These are phyloP conservation scores for Straminergon stramineum DNA, from an alignment of 225 moss, liverwort and hornwort genomes.

Conservation along the genomic window DNA sequence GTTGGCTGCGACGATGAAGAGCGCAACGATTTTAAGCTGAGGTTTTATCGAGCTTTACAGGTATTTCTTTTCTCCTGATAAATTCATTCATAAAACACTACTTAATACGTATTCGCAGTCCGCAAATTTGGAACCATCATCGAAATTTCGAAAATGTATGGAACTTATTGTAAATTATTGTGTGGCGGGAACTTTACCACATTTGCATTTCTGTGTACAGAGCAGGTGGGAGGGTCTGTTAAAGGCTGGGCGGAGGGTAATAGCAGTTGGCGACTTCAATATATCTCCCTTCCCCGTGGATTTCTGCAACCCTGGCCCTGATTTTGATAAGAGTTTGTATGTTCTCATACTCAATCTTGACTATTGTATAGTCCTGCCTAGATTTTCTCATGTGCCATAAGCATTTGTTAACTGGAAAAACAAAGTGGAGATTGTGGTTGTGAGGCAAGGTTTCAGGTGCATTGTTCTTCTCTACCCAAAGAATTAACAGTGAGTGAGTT, in stretches of 20 bases:
- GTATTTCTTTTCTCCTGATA: conserved; percentile 18
- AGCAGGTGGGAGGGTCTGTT: conserved; percentile 84
- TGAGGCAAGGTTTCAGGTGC: not conserved
- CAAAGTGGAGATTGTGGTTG: not conserved
- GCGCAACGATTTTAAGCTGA: conserved; percentile 64
- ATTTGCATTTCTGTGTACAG: conserved; percentile 33
- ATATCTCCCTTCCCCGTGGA: conserved; percentile 67
- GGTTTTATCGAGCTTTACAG: conserved; percentile 74
- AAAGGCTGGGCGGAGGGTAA: conserved; percentile 62
- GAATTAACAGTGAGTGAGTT: not conserved
- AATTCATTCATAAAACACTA: not conserved
- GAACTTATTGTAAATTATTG: not conserved
- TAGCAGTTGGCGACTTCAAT: conserved; percentile 90
- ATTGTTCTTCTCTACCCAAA: not conserved
- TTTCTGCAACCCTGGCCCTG: conserved; percentile 62
- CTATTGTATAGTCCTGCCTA: not conserved
- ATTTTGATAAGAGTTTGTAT: conserved; percentile 68
- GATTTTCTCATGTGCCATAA: not conserved
- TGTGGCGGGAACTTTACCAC: not conserved
- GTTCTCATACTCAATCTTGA: conserved; percentile 8
- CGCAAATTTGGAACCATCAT: not conserved
- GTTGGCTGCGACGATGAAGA: conserved; percentile 46
- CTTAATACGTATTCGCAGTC: not conserved
- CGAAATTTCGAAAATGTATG: not conserved
- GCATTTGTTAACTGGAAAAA: not conserved